Percentiles rank a stretch among this genome's conserved stretches.
These are phyloP conservation scores for Triticum monococcum DNA, from an alignment of 176 grass and related monocot species.

Conservation along the genomic window DNA sequence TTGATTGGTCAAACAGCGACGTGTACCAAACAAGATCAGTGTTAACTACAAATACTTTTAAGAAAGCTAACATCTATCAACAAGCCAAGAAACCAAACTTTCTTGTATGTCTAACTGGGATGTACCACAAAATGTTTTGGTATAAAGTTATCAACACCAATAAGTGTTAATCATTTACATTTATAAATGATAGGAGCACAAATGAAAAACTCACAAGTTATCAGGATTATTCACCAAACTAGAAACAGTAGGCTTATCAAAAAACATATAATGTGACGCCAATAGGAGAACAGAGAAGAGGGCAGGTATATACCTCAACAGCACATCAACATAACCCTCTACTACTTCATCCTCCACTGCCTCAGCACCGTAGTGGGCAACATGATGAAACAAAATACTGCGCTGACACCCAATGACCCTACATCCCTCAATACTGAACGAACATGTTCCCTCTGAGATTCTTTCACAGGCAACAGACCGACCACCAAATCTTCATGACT, in stretches of 20 bases:
- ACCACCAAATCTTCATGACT: neutral
- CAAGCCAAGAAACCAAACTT: neutral
- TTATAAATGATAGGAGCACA: neutral
- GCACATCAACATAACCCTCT: neutral
- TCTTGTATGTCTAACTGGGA: neutral
- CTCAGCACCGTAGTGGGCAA: neutral
- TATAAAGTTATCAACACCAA: neutral
- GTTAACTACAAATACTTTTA: neutral
- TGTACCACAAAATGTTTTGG: neutral
- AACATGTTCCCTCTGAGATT: neutral
- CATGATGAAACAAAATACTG: neutral
- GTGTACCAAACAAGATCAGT: neutral
- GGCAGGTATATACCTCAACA: neutral
- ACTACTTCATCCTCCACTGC: neutral
- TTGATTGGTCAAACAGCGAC: neutral
- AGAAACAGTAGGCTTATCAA: neutral
- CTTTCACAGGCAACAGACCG: neutral
- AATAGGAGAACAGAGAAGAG: neutral
- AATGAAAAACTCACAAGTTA: neutral
- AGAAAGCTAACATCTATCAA: neutral
- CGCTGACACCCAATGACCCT: neutral
- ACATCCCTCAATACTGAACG: neutral
- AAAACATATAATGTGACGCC: neutral
- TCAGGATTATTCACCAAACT: neutral
- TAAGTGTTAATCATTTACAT: neutral